Evolutionary conservation across 1,139 yeast genomes (phyloP).

Genomic region (Protomyces macrosporus): DNA sequence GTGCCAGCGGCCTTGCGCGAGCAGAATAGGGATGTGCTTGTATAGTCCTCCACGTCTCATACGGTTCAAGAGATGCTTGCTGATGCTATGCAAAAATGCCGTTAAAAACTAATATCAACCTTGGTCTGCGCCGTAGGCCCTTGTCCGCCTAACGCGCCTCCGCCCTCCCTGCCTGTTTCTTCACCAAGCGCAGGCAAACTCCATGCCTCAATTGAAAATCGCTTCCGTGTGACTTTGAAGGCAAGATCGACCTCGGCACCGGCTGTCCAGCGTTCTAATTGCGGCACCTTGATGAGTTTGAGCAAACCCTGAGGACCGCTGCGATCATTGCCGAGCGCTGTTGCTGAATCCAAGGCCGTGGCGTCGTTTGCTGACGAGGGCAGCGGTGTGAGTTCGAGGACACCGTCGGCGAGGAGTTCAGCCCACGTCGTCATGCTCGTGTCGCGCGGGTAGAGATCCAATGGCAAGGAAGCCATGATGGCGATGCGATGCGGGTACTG

Average conservation of each 20-base stretch:
- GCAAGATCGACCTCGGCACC: conserved; percentile 22
- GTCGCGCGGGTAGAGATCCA: conserved; percentile 59
- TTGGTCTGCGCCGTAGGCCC: conserved; percentile 19
- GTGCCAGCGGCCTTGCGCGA: conserved; percentile 42
- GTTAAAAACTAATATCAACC: conserved; percentile 19
- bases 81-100: not conserved
- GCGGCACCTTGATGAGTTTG: conserved; percentile 29
- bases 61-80: too few species aligned
- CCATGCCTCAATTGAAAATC: conserved; percentile 27
- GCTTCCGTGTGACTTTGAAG: conserved; percentile 25
- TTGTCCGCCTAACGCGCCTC: conserved; percentile 5
- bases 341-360: conserved; percentile 73
- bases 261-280: conserved; percentile 10
- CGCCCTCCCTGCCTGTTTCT: conserved; percentile 22
- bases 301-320: conserved; percentile 27
- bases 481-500: conserved; percentile 48
- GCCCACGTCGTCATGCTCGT: conserved; percentile 48
- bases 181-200: conserved; percentile 25
- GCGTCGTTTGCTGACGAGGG: conserved; percentile 49
- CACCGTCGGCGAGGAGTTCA: conserved; percentile 62
- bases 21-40: conserved; percentile 18
- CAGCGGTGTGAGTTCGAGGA: conserved; percentile 75
- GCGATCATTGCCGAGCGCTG: conserved; percentile 41
- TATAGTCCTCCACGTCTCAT: not conserved
- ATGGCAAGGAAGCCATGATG: conserved; percentile 53